Conservation (phyloP, 73 alveolate genomes). For the Paramecium sonneborni region DNA sequence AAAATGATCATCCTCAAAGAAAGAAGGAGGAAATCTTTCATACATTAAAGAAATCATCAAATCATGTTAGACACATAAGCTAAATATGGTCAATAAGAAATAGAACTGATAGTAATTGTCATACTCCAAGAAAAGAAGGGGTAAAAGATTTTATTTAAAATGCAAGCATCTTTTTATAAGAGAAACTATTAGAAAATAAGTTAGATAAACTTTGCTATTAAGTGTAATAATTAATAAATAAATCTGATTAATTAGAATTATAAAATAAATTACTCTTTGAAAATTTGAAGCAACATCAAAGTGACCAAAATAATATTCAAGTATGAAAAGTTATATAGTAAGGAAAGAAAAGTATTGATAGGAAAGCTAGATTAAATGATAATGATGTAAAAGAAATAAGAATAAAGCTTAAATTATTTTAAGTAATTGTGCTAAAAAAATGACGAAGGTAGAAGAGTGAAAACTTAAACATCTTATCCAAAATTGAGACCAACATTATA, state of each 20-base stretch:
- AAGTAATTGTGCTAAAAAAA: background rate
- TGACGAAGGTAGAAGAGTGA: background rate
- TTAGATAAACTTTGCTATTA: background rate
- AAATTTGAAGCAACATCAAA: background rate
- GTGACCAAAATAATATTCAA: background rate
- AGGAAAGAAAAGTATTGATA: constrained; percentile 19
- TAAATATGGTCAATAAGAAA: background rate
- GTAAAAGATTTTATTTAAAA: background rate
- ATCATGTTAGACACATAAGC: constrained; percentile 5
- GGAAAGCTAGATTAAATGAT: constrained; percentile 27
- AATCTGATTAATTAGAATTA: constrained; percentile 17
- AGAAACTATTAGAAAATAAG: background rate
- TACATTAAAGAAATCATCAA: background rate
- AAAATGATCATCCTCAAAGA: background rate
- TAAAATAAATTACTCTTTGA: constrained; percentile 32
- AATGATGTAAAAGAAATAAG: constrained; percentile 6
- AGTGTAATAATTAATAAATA: background rate
- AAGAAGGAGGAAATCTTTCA: background rate
- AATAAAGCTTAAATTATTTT: constrained; percentile 17
- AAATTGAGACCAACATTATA: background rate
- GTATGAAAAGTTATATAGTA: background rate
- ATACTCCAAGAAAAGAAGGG: background rate
- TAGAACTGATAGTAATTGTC: background rate
- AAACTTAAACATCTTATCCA: background rate
- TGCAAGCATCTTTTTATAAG: background rate